A percentile compares a stretch with the other conserved stretches of the same genome.
phyloP scores from a whole-genome alignment of 2,329 filamentous ascomycete species.

The Diplodia mutila region DNA sequence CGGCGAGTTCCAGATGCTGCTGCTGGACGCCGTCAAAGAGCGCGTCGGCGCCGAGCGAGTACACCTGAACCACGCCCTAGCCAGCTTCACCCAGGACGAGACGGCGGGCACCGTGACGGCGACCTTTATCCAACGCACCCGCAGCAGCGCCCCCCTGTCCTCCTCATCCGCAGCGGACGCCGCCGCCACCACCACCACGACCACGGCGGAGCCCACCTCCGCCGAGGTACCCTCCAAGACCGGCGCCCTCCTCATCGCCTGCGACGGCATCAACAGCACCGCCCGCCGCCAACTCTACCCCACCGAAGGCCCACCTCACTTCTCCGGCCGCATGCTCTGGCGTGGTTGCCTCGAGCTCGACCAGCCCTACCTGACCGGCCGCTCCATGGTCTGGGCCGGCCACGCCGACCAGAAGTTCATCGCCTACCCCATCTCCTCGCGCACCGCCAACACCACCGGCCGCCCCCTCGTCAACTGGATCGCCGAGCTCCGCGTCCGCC shows the following conservation, averaged over 20 bases:
- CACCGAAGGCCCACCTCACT: constrained; percentile 49
- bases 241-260: constrained; percentile 46
- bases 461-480: constrained; percentile 54
- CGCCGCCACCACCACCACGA: not conserved
- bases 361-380: constrained; percentile 47
- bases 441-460: constrained; percentile 32
- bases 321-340: constrained; percentile 53
- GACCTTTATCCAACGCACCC: constrained; percentile 39
- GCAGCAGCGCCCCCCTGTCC: constrained; percentile 26
- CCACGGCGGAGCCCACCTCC: constrained; percentile 26
- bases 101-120: constrained; percentile 41
- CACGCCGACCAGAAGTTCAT: constrained; percentile 55
- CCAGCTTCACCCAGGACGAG: constrained; percentile 42
- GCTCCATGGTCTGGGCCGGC: constrained; percentile 52
- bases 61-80: constrained; percentile 47
- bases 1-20: constrained; percentile 51
- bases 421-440: constrained; percentile 50
- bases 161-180: not conserved
- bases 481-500: constrained; percentile 49
- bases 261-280: constrained; percentile 53
- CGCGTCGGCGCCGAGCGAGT: constrained; percentile 45
- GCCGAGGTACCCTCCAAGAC: constrained; percentile 38
- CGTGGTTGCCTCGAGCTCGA: constrained; percentile 48
- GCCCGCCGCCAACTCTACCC: constrained; percentile 49
- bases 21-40: constrained; percentile 48